These are phyloP conservation scores for Rosa multiflora DNA, from an alignment of 306 rosid genomes.

Conservation along the genomic window DNA sequence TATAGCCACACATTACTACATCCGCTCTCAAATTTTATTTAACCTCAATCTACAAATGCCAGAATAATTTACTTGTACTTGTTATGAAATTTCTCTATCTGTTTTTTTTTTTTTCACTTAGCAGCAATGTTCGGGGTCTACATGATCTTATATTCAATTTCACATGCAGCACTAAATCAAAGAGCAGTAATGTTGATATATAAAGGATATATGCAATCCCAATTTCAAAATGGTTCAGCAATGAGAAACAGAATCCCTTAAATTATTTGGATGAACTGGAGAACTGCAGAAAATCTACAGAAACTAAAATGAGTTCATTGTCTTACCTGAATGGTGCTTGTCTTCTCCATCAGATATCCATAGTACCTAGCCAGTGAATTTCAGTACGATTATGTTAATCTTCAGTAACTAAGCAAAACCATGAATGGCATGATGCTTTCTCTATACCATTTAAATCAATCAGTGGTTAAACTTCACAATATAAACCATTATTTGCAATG, in stretches of 20 bases:
- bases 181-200: neutral
- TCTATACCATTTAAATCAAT: neutral
- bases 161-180: neutral
- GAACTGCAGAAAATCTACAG: neutral
- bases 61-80: neutral
- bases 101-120: neutral
- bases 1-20: neutral
- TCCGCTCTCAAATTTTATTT: neutral
- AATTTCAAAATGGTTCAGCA: neutral
- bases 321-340: conserved; percentile 2
- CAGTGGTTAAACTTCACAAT: neutral
- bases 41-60: neutral
- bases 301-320: neutral
- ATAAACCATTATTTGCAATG: neutral
- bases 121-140: neutral
- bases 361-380: neutral
- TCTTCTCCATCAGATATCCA: neutral
- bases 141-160: neutral
- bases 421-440: conserved; percentile 1
- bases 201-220: neutral
- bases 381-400: neutral
- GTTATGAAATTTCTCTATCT: neutral
- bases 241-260: neutral
- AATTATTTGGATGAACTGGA: neutral
- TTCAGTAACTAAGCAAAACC: neutral